Percentiles rank a stretch among this genome's conserved stretches.
phyloP scores from a whole-genome alignment of 1,139 yeast genomes.

The Yamadazyma friedrichii region DNA sequence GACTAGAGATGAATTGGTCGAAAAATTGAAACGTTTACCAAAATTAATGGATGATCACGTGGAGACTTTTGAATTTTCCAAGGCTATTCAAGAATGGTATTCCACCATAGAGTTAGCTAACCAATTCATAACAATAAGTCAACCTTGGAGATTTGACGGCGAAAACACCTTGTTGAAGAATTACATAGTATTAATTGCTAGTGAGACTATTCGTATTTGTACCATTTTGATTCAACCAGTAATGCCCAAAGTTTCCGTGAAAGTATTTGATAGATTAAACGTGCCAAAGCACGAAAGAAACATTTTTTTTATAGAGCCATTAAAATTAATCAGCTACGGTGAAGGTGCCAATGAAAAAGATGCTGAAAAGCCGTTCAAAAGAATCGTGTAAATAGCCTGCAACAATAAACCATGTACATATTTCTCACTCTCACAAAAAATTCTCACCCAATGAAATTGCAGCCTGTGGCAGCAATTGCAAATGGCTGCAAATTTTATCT shows the following conservation, averaged over 20 bases:
- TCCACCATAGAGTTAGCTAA: constrained; percentile 60
- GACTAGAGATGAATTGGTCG: constrained; percentile 19
- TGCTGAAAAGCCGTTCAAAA: constrained; percentile 4
- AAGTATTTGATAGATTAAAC: constrained; percentile 61
- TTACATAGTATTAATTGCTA: constrained; percentile 57
- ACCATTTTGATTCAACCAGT: constrained; percentile 70
- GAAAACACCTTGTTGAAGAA: constrained; percentile 34
- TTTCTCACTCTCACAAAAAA: neutral
- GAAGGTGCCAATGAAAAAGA: constrained; percentile 27
- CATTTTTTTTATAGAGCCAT: constrained; percentile 53
- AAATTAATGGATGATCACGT: constrained; percentile 41
- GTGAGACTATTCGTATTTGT: constrained; percentile 69
- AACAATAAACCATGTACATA: no score
- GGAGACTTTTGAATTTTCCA: constrained; percentile 51
- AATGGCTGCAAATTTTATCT: constrained; percentile 3
- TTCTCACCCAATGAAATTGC: no score
- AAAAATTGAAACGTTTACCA: constrained; percentile 21
- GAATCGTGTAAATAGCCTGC: no score
- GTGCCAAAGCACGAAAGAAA: constrained; percentile 19
- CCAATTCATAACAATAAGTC: constrained; percentile 53
- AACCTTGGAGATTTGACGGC: constrained; percentile 56
- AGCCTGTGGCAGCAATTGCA: no score
- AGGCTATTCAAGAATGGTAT: constrained; percentile 67
- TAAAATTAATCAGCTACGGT: constrained; percentile 38
- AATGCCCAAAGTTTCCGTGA: constrained; percentile 60